Base-by-base conservation (phyloP, 345 rosid species). In the Dipteronia dyeriana region DNA sequence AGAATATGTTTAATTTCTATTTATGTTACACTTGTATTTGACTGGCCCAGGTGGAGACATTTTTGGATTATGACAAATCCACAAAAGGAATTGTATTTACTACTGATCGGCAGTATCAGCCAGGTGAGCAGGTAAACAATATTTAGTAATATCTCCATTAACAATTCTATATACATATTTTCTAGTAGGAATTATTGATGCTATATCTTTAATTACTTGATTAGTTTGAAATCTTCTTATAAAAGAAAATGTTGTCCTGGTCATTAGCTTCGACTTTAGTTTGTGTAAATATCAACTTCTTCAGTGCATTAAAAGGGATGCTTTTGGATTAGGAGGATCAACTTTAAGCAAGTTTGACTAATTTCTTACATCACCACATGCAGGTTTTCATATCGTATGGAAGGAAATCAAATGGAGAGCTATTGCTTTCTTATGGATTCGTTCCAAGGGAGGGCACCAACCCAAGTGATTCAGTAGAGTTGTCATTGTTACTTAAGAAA, bases 321-420 rank as follows among this genome's bases (percentile, higher is more conserved):
- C 43, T 19, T 12, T 34, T 71, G 17, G 23, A 41, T 26, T 54
- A 29, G 29, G 12, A 2, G 45, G 22, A 10, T 16, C 11, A 57
- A 60, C 57, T 39, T 1, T 61, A 61, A 16, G 60, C 68, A 13
- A 8, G 26, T 78, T 57, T 66, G 17, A 12, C 13, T 2, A 22
- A 26, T 59, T 66, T 31, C 34, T 65, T 79, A 51, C 67, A 53
- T 75, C 59, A n/a, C 51, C 66, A 81, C 65, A 45, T 85, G 87
- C 94, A 95, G 99, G 98, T 95, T 74, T 95, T 95, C 87, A 92
- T 95, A 87, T 95, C 99, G 16, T 95, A 95, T 80, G 99, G 98
- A 54, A 92, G 84, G 79, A 95, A 95, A 84, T 93, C 97, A 60
- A 95, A 91, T 61, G 98, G 98, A 80, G 99, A 95, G 87, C 88